These are phyloP conservation scores for Eucalyptus shirleyi DNA, from an alignment of 345 rosid species.

Conservation along the genomic window DNA sequence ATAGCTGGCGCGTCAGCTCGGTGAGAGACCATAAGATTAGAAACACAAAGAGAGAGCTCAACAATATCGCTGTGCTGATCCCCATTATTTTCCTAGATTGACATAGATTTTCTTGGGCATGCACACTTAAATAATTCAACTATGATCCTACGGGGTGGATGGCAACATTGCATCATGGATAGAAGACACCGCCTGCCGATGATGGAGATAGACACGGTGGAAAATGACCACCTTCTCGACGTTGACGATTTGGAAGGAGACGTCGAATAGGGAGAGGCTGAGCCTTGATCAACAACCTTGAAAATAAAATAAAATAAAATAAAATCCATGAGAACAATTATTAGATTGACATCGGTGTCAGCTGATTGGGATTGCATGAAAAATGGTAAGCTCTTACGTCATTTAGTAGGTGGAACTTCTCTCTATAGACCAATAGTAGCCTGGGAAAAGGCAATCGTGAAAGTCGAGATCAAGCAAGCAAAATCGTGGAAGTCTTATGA, in stretches of 20 bases:
- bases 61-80: neutral
- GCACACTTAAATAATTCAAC: neutral
- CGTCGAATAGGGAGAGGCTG: neutral
- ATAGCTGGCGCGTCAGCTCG: neutral
- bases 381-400: neutral
- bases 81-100: neutral
- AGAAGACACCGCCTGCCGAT: neutral
- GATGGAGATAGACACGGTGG: neutral
- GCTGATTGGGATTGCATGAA: neutral
- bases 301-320: neutral
- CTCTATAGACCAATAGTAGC: neutral
- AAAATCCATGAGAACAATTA: neutral
- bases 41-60: neutral
- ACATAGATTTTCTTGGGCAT: neutral
- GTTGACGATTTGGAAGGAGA: neutral
- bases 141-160: neutral
- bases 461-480: neutral
- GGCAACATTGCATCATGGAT: neutral
- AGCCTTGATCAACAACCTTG: too few relatives aligned
- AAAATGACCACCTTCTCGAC: neutral
- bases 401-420: neutral
- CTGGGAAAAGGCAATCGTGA: neutral
- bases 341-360: neutral
- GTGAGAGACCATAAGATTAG: neutral
- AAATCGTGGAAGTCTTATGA: neutral